These are phyloP conservation scores for Nasturtium officinale DNA, from an alignment of 345 rosid species.

Conservation along the genomic window DNA sequence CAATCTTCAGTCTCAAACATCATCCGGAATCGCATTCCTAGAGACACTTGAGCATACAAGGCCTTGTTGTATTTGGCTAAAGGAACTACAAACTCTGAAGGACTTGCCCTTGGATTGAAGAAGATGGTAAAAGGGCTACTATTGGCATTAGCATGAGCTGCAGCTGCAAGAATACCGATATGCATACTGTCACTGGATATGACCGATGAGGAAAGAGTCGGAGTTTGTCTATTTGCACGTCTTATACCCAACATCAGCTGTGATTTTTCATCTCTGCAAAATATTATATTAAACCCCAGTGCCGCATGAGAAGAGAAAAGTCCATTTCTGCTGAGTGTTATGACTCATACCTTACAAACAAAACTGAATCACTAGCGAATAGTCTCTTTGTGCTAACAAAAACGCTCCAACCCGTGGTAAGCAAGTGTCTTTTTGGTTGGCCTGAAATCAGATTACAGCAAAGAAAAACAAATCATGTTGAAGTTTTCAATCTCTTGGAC, in stretches of 20 bases:
- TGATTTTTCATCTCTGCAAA: conserved; percentile 81
- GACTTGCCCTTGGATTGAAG: conserved; percentile 93
- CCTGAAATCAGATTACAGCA: conserved; percentile 50
- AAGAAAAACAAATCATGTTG: conserved; percentile 15
- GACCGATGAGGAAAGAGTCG: conserved; percentile 84
- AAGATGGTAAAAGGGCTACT: conserved; percentile 89
- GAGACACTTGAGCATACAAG: conserved; percentile 73
- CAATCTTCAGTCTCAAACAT: conserved; percentile 98
- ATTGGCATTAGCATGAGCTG: conserved; percentile 97
- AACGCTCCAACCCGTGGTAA: conserved; percentile 92
- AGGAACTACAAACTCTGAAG: conserved; percentile 95
- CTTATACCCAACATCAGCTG: conserved; percentile 83
- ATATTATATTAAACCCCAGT: not conserved
- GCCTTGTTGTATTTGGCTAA: conserved; percentile 92
- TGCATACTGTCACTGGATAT: conserved; percentile 99
- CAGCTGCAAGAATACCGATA: conserved; percentile 93
- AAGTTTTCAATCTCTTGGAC: not conserved
- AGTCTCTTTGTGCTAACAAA: conserved; percentile 87
- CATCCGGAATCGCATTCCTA: conserved; percentile 95
- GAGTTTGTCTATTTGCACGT: conserved; percentile 79
- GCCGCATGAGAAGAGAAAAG: conserved; percentile 11
- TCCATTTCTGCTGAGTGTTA: conserved; percentile 7
- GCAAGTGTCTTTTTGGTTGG: conserved; percentile 90
- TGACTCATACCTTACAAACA: conserved; percentile 68
- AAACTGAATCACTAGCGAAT: conserved; percentile 81